Base-by-base conservation (phyloP, 306 rosid species). In the Lathyrus sativus region DNA sequence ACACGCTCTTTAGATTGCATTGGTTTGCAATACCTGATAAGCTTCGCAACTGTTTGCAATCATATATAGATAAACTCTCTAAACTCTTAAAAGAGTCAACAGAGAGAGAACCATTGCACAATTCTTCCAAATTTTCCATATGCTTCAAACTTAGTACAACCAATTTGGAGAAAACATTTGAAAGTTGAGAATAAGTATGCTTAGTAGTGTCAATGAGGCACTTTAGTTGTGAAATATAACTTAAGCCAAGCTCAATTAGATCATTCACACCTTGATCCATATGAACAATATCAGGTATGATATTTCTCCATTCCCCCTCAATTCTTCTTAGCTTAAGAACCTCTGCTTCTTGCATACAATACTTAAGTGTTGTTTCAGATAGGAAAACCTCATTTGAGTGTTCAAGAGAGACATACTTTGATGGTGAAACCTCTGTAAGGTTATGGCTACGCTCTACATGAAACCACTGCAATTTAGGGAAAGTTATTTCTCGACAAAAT, bases 31-130 rank as follows among this genome's bases (percentile, higher is more conserved):
- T 65, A 12, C 38, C 38, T 10, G 48, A 19, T 11, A 58, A 57
- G 24, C 35, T 28, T 56, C n/a, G 2, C n/a, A 57, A 10, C n/a
- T 11, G 8, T 0, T 1, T 0, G 29, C 70, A 73, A 0, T 2
- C 0, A 0, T 0, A 0, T 0, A 72, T 11, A 3, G 0, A 0
- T n/a, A 49, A 1, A 0, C 9, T 2, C 15, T 61, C 3, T 73
- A 73, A 26, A 28, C 12, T 14, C 15, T 37, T 60, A 3, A 72
- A 4, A 9, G n/a, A 61, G 62, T 37, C 62, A 18, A 3, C 2
- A 5, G 50, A 55, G 9, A 50, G 8, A 22, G 73, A 22, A 31
- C 75, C 67, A 15, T 11, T 26, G 46, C 45, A 58, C 4, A 71
- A 17, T 71, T 29, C 46, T 44, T 42, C 19, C 37, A 70, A 11